Conservation (phyloP, 257 asterid genomes). For the Paulownia fortunei region DNA sequence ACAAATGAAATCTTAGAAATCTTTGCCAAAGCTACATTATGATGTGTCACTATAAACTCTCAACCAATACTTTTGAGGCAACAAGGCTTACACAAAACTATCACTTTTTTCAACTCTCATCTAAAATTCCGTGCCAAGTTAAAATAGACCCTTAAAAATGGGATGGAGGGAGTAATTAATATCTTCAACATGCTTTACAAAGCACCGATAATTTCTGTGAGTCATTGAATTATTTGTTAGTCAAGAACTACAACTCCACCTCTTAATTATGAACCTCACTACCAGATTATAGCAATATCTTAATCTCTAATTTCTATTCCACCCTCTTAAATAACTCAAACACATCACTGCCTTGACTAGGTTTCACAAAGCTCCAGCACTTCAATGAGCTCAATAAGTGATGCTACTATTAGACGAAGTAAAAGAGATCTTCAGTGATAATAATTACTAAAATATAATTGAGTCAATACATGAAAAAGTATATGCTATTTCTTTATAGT, state of each 20-base stretch:
- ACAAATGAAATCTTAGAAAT: too few species aligned
- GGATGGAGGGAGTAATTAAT: too few species aligned
- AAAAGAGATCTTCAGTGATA: not conserved
- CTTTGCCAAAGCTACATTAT: too few species aligned
- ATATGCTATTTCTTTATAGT: too few species aligned
- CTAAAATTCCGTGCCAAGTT: too few species aligned
- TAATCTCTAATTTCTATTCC: not conserved
- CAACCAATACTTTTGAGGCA: too few species aligned
- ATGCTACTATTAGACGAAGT: not conserved
- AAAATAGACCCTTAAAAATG: too few species aligned
- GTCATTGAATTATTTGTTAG: not conserved
- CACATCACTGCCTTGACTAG: not conserved
- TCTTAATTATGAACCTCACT: not conserved
- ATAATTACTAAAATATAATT: too few species aligned
- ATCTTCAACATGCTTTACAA: too few species aligned
- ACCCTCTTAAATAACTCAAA: not conserved
- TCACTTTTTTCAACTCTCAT: too few species aligned
- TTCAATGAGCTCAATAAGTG: constrained; percentile 21
- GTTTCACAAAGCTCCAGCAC: not conserved
- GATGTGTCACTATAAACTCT: too few species aligned
- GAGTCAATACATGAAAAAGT: constrained; percentile 10
- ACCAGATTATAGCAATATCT: not conserved
- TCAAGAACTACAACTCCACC: not conserved
- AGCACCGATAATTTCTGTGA: not conserved
- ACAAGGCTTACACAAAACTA: too few species aligned